Base-by-base conservation (phyloP, 306 rosid genomes). In the Acacia confusa region DNA sequence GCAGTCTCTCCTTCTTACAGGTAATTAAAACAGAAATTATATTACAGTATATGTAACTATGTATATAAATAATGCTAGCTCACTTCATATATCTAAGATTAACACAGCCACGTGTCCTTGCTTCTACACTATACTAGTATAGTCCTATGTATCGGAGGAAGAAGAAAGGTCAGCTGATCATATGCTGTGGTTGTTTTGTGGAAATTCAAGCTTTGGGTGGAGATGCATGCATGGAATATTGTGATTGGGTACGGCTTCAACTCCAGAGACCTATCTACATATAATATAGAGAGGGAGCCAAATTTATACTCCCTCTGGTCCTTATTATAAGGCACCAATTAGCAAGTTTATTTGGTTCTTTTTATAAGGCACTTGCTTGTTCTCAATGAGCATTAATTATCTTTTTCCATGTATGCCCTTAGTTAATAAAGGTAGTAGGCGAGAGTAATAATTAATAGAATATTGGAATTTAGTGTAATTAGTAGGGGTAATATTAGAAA, bases 211-310 rank as follows among this genome's bases (percentile, higher is more conserved):
- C 47, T 28, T 69, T 40, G 71, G 78, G 66, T 47, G 57, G 52
- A 24, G 13, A 70, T 79, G 75, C 84, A 82, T 66, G 75, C 81
- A 85, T 64, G 41, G 76, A 53, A 85, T 85, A 75, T 61, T 66
- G 45, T 34, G 43, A 70, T 44, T 43, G 66, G 68, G 45, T 47
- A 7, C 50, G 19, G 40, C 36, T 53, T 77, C 24, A 47, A 58
- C 70, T 30, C 68, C 30, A 19, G 79, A 81, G 53, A 28, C 20
- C 32, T 11, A 10, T 22, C 3, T 22, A 9, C 24, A 0, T 20
- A n/a, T 8, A 55, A n/a, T n/a, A n/a, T n/a, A 36, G 40, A 36
- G 38, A 36, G 6, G 4, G 53, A 53, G 6, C 60, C 11, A 20
- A 3, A 36, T 36, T 43, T 43, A 2, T 57, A n/a, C n/a, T n/a